phyloP scores from a whole-genome alignment of 2,329 filamentous ascomycete genomes.

The Metarhizium rileyi region DNA sequence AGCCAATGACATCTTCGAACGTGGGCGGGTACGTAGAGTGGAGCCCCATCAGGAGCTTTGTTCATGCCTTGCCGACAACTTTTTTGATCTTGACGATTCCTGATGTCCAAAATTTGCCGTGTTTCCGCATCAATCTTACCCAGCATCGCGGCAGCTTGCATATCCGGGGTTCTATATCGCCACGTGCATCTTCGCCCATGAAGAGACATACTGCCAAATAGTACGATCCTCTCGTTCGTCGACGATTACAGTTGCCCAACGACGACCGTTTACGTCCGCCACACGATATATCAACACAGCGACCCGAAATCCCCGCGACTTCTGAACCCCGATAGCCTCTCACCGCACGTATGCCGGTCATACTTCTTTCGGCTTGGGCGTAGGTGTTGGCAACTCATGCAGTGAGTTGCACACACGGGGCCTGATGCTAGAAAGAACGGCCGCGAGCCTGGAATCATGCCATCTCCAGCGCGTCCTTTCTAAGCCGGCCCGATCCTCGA shows the following conservation, averaged over 20 bases:
- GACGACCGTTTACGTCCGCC: neutral
- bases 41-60: neutral
- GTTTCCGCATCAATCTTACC: neutral
- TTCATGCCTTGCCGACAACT: neutral
- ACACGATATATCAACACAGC: neutral
- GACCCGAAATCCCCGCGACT: neutral
- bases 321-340: slow-evolving; percentile 4
- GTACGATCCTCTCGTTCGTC: neutral
- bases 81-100: neutral
- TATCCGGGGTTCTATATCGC: neutral
- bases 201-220: neutral
- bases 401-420: slow-evolving; percentile 6
- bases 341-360: slow-evolving; percentile 16
- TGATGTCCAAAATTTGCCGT: neutral
- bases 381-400: slow-evolving; percentile 8
- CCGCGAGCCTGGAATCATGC: slow-evolving; percentile 45
- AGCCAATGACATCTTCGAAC: neutral
- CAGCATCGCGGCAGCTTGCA: neutral
- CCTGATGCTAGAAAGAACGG: slow-evolving; percentile 50
- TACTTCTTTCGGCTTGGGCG: slow-evolving; percentile 6
- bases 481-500: slow-evolving; percentile 23
- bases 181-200: neutral
- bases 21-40: neutral
- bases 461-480: slow-evolving; percentile 43
- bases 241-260: neutral